Percentiles rank a stretch among this genome's conserved stretches.
phyloP scores from a whole-genome alignment of 306 rosid species.

The Rosa rugosa region DNA sequence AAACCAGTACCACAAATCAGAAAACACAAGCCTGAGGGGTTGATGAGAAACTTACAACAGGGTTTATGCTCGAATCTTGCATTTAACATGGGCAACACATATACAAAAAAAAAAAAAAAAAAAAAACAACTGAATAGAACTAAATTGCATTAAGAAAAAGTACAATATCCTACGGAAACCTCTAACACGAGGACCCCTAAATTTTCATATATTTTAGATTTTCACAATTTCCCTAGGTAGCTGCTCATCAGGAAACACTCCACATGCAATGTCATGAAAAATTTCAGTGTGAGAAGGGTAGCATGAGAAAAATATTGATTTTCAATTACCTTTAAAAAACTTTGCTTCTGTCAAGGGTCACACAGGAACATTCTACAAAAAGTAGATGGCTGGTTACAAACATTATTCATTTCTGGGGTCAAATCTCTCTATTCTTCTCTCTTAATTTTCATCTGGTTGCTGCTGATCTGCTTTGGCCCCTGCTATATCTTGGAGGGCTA shows the following conservation, averaged over 20 bases:
- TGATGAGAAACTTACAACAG: not conserved
- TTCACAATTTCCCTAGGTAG: not conserved
- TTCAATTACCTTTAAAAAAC: not conserved
- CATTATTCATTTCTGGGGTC: not conserved
- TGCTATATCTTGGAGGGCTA: slow-evolving; percentile 47
- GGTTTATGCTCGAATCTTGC: not conserved
- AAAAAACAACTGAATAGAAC: not conserved
- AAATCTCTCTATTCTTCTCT: not conserved
- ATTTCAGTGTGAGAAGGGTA: not conserved
- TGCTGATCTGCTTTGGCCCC: slow-evolving; percentile 32
- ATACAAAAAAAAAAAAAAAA: not conserved
- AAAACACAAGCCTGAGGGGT: not conserved
- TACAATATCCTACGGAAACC: not conserved
- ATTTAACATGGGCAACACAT: not conserved
- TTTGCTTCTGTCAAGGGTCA: not conserved
- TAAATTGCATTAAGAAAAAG: not conserved
- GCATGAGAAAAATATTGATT: not conserved
- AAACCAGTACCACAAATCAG: not conserved
- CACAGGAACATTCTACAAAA: not conserved
- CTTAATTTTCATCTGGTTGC: slow-evolving; percentile 23
- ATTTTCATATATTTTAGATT: not conserved
- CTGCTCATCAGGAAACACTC: not conserved
- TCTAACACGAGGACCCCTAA: not conserved
- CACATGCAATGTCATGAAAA: not conserved
- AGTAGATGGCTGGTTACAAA: not conserved